Percentiles rank a stretch among this genome's conserved stretches.
phyloP scores from a whole-genome alignment of 202 grass and related monocot genomes.

The Setaria italica region DNA sequence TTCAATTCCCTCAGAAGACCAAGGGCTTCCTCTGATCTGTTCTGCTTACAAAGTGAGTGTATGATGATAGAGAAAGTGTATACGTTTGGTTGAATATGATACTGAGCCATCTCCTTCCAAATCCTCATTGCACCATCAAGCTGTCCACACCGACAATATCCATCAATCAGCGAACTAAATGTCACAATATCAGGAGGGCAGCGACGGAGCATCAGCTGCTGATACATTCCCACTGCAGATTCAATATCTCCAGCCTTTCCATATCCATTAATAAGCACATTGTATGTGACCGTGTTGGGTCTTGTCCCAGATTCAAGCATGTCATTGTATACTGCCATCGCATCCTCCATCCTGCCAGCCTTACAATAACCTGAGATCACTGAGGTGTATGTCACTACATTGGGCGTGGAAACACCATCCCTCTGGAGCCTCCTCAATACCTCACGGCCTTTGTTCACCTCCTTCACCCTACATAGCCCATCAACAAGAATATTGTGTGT shows the following conservation, averaged over 20 bases:
- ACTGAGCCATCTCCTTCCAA: constrained; percentile 77
- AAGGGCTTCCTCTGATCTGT: constrained; percentile 66
- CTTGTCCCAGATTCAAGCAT: constrained; percentile 63
- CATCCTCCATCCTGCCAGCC: constrained; percentile 65
- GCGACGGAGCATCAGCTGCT: constrained; percentile 64
- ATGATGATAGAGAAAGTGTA: constrained; percentile 85
- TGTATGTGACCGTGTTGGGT: constrained; percentile 77
- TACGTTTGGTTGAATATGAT: constrained; percentile 68
- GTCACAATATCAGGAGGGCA: constrained; percentile 88
- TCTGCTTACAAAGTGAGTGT: constrained; percentile 79
- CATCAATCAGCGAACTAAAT: constrained; percentile 94
- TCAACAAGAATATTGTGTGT: constrained; percentile 82
- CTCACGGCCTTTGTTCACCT: constrained; percentile 64
- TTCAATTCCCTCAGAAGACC: constrained; percentile 67
- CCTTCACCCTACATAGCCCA: constrained; percentile 64
- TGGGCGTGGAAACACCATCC: constrained; percentile 65
- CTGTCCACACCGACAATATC: constrained; percentile 72
- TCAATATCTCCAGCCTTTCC: constrained; percentile 68
- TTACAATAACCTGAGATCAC: constrained; percentile 83
- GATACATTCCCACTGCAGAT: constrained; percentile 67
- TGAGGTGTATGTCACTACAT: constrained; percentile 90
- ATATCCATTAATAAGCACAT: constrained; percentile 93
- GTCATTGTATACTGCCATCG: constrained; percentile 59
- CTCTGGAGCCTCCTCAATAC: constrained; percentile 67
- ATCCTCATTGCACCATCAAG: constrained; percentile 74